Conservation (phyloP, 1,284 basidiomycete species). For the Rhizopogon parksii region DNA sequence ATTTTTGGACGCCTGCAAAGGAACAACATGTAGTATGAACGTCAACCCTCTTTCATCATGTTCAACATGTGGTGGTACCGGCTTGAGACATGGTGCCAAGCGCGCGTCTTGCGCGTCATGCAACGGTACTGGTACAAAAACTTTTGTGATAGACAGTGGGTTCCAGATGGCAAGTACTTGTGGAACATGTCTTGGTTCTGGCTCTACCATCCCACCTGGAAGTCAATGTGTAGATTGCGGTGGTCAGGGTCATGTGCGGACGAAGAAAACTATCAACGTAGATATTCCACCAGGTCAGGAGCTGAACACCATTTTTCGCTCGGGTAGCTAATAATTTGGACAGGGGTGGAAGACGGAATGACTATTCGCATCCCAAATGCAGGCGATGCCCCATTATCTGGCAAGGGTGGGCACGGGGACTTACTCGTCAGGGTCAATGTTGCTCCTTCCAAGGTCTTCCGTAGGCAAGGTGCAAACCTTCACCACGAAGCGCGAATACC, state of each 20-base stretch:
- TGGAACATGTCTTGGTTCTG: constrained; percentile 77
- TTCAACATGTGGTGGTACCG: constrained; percentile 77
- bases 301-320: constrained; percentile 9
- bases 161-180: constrained; percentile 99
- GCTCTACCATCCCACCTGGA: constrained; percentile 72
- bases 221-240: constrained; percentile 78
- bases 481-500: constrained; percentile 91
- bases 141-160: constrained; percentile 89
- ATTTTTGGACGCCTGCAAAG: constrained; percentile 94
- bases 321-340: constrained; percentile 13
- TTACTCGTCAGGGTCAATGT: constrained; percentile 87
- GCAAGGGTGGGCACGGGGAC: constrained; percentile 77
- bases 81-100: constrained; percentile 84
- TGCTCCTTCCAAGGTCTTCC: constrained; percentile 77
- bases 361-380: constrained; percentile 77
- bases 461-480: constrained; percentile 87
- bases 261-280: constrained; percentile 74
- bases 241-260: constrained; percentile 85
- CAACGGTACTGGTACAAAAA: constrained; percentile 81
- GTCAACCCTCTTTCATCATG: constrained; percentile 84
- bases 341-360: constrained; percentile 97
- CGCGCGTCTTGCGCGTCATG: constrained; percentile 78
- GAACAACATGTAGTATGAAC: constrained; percentile 72
- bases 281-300: constrained; percentile 78
- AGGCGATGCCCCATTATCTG: constrained; percentile 82